These are phyloP conservation scores for Pythium phragmiticola DNA, from an alignment of 352 stramenopile species.

Conservation along the genomic window DNA sequence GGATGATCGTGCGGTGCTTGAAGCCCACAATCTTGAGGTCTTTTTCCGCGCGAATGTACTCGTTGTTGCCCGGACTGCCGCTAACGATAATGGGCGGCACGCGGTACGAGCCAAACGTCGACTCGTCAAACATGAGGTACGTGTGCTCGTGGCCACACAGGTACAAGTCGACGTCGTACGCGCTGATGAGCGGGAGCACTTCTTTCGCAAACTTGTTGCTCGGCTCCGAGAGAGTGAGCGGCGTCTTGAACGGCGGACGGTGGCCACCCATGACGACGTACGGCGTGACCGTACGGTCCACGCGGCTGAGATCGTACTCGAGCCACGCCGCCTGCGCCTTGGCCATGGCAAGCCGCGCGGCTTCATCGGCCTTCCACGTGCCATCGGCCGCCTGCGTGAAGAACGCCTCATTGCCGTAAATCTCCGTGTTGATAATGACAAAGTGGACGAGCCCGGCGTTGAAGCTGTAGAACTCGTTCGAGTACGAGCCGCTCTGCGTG, in stretches of 20 bases:
- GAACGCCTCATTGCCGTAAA: slow-evolving; percentile 71
- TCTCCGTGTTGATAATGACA: slow-evolving; percentile 75
- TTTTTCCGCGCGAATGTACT: slow-evolving; percentile 53
- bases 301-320: slow-evolving; percentile 66
- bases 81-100: slow-evolving; percentile 74
- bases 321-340: slow-evolving; percentile 55
- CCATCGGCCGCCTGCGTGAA: slow-evolving; percentile 43
- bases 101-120: slow-evolving; percentile 42
- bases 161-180: slow-evolving; percentile 75
- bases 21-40: slow-evolving; percentile 60
- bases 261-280: slow-evolving; percentile 77
- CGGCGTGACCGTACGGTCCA: slow-evolving; percentile 55
- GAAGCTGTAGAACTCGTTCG: slow-evolving; percentile 80
- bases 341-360: slow-evolving; percentile 31
- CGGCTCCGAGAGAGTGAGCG: slow-evolving; percentile 32
- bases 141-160: slow-evolving; percentile 71
- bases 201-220: slow-evolving; percentile 63
- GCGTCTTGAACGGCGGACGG: slow-evolving; percentile 70
- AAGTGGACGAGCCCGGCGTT: slow-evolving; percentile 66
- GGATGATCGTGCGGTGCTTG: slow-evolving; percentile 56
- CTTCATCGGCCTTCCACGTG: slow-evolving; percentile 49
- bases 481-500: slow-evolving; percentile 52
- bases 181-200: slow-evolving; percentile 68
- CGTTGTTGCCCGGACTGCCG: slow-evolving; percentile 72
- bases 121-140: slow-evolving; percentile 64